Evolutionary conservation across 139 green algal genomes (phyloP).

Genomic region (Coccomyxa sp.): DNA sequence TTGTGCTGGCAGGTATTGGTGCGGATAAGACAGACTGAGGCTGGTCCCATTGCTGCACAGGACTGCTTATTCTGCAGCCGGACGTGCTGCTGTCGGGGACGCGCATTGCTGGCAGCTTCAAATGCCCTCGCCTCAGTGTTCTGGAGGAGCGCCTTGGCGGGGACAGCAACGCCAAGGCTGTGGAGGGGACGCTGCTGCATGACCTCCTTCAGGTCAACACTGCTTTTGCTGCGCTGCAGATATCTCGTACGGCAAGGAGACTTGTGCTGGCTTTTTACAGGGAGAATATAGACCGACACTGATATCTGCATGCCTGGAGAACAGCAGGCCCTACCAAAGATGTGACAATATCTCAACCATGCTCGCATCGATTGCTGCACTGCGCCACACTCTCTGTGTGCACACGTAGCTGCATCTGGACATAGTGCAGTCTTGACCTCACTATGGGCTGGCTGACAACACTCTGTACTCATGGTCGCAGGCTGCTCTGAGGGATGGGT

Average conservation of each 20-base stretch:
- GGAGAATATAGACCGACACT: not conserved
- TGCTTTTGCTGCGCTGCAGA: not conserved
- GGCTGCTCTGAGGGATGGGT: slow-evolving; percentile 18
- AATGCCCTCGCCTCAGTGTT: slow-evolving; percentile 61
- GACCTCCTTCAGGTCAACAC: slow-evolving; percentile 59
- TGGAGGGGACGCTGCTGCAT: slow-evolving; percentile 58
- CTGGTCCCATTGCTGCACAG: slow-evolving; percentile 10
- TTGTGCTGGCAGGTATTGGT: not conserved
- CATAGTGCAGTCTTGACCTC: no score
- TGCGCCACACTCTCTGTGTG: no score
- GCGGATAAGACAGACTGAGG: no score
- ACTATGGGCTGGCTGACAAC: no score
- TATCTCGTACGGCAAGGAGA: not conserved
- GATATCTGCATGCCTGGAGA: not conserved
- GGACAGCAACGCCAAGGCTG: slow-evolving; percentile 19
- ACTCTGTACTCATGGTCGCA: no score
- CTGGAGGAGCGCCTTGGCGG: slow-evolving; percentile 62
- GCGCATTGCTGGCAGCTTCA: slow-evolving; percentile 46
- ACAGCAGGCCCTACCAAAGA: slow-evolving; percentile 18
- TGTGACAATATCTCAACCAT: no score
- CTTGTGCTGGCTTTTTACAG: not conserved
- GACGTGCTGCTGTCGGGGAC: slow-evolving; percentile 80
- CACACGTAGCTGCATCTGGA: no score
- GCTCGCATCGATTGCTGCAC: no score
- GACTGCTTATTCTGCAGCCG: slow-evolving; percentile 68